Evolutionary conservation across 805 yeast genomes (phyloP).

Genomic region (Wickerhamomyces sydowiorum): DNA sequence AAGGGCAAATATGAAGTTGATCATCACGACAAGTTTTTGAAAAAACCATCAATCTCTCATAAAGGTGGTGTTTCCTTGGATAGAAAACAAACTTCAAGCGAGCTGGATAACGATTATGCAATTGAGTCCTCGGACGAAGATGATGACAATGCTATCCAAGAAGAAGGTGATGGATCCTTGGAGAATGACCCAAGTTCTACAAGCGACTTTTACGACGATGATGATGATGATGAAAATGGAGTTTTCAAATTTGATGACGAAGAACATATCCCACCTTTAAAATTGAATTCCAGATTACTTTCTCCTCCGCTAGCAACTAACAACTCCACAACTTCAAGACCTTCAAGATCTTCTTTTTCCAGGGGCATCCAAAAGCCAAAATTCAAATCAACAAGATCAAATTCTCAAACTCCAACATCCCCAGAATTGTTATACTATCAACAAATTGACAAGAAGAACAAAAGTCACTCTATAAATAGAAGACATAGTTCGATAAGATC

Average conservation of each 20-base stretch:
- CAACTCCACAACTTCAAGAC: neutral
- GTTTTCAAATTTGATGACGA: constrained; percentile 32
- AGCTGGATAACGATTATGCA: constrained; percentile 33
- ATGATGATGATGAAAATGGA: constrained; percentile 22
- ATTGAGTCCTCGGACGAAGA: constrained; percentile 19
- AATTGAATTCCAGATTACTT: constrained; percentile 18
- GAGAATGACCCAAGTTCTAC: constrained; percentile 32
- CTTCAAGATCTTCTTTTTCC: constrained; percentile 12
- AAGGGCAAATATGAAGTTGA: constrained; percentile 22
- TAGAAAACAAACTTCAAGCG: constrained; percentile 28
- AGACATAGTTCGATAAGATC: constrained; percentile 32
- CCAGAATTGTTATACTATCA: constrained; percentile 20
- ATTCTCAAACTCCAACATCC: constrained; percentile 31
- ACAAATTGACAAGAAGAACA: constrained; percentile 3
- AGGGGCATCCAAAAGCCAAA: constrained; percentile 22
- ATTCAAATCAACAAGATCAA: constrained; percentile 24
- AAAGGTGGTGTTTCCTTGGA: no score
- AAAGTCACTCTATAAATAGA: constrained; percentile 12
- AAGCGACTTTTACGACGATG: constrained; percentile 26
- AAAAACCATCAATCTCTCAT: constrained; percentile 9
- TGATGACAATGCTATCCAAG: constrained; percentile 12
- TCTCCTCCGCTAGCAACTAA: constrained; percentile 13
- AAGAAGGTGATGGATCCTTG: constrained; percentile 19
- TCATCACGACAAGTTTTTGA: constrained; percentile 18
- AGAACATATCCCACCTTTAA: constrained; percentile 22